A percentile compares a stretch with the other conserved stretches of the same genome.
These are phyloP conservation scores for Chaetomium sp. DNA, from an alignment of 2,329 filamentous ascomycete genomes.

Conservation along the genomic window DNA sequence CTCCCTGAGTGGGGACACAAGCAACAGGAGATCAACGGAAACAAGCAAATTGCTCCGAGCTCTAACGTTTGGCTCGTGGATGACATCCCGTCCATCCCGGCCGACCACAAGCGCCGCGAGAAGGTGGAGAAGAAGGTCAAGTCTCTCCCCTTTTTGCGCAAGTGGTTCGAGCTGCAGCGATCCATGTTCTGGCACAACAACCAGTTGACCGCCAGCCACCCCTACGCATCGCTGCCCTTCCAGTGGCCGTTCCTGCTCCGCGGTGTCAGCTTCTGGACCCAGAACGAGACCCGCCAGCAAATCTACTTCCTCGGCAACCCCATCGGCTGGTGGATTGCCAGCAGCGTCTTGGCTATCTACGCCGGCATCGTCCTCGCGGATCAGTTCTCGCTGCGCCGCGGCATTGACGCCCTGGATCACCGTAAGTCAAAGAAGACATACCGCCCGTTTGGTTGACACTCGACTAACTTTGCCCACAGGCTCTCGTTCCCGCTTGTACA, in stretches of 20 bases:
- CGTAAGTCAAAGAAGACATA: conserved; percentile 63
- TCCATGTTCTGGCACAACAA: conserved; percentile 99
- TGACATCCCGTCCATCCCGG: conserved; percentile 78
- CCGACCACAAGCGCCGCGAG: conserved; percentile 70
- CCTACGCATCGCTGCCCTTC: conserved; percentile 91
- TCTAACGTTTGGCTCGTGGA: conserved; percentile 96
- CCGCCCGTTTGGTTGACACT: neutral
- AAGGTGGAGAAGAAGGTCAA: conserved; percentile 81
- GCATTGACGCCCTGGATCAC: conserved; percentile 87
- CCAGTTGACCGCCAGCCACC: conserved; percentile 93
- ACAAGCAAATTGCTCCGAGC: conserved; percentile 87
- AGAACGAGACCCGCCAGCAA: conserved; percentile 90
- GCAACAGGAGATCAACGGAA: conserved; percentile 98
- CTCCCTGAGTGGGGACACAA: conserved; percentile 98
- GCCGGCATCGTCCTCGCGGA: conserved; percentile 89
- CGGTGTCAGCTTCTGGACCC: conserved; percentile 99
- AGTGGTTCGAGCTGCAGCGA: conserved; percentile 94
- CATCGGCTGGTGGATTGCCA: conserved; percentile 94
- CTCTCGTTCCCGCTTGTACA: conserved; percentile 91
- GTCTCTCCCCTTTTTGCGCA: conserved; percentile 81
- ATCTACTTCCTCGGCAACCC: conserved; percentile 99
- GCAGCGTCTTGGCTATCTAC: conserved; percentile 89
- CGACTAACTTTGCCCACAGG: conserved; percentile 58
- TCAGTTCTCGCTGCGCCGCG: conserved; percentile 88
- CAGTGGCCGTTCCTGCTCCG: conserved; percentile 97